Percentiles rank a stretch among this genome's conserved stretches.
Conservation (phyloP, 2,329 filamentous ascomycete genomes). For the Fusarium aywerte region DNA sequence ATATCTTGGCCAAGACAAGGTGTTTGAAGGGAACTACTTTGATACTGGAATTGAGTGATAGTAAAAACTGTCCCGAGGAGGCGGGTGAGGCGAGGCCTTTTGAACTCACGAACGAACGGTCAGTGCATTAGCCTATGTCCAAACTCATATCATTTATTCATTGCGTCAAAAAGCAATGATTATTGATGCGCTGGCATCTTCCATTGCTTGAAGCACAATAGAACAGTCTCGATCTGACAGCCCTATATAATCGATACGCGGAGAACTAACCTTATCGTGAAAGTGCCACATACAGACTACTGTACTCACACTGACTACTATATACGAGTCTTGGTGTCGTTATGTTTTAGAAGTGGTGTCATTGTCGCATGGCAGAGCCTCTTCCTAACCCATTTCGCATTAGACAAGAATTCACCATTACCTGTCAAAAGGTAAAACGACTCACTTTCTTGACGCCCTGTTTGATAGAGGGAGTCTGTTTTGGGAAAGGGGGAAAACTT, state of each 20-base stretch:
- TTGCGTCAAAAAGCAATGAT: not conserved
- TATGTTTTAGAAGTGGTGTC: conserved; percentile 17
- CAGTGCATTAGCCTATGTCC: not conserved
- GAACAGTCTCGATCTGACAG: conserved; percentile 13
- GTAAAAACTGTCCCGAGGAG: not conserved
- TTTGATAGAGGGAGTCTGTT: conserved; percentile 7
- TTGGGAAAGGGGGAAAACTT: not conserved
- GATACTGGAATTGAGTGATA: not conserved
- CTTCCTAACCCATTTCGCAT: conserved; percentile 34
- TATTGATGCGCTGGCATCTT: conserved; percentile 4
- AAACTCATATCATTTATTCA: conserved; percentile 1
- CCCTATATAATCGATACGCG: conserved; percentile 1
- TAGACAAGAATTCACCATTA: conserved; percentile 22
- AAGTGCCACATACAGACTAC: not conserved
- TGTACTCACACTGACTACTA: not conserved
- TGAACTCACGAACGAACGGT: conserved; percentile 18
- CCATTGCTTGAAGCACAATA: not conserved
- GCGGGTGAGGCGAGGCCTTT: conserved; percentile 21
- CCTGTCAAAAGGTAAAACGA: conserved; percentile 17
- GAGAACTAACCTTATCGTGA: not conserved
- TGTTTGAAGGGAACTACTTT: not conserved
- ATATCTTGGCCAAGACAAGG: not conserved
- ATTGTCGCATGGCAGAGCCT: conserved; percentile 26
- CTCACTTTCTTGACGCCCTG: conserved; percentile 29
- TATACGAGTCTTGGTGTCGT: conserved; percentile 2